phyloP scores from a whole-genome alignment of 306 rosid species.

The Canavalia gladiata region DNA sequence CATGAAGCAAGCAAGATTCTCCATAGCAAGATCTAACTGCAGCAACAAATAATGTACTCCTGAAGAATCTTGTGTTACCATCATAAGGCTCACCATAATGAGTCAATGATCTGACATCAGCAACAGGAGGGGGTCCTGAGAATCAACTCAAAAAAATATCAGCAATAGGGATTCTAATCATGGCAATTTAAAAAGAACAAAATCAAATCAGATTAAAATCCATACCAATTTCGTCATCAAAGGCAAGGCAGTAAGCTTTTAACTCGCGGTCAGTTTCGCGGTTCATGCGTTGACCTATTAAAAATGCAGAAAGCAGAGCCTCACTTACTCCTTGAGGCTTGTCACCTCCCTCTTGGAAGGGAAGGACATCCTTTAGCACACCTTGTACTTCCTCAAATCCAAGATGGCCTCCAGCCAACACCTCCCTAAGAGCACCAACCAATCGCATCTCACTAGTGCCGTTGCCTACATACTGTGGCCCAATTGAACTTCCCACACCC shows the following conservation, averaged over 20 bases:
- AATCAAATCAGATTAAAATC: constrained; percentile 44
- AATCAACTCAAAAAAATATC: constrained; percentile 47
- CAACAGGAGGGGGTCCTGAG: constrained; percentile 83
- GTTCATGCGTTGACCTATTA: constrained; percentile 98
- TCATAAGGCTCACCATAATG: constrained; percentile 98
- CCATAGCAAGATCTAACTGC: constrained; percentile 93
- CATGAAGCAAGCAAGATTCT: constrained; percentile 96
- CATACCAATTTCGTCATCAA: constrained; percentile 90
- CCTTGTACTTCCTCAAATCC: constrained; percentile 98
- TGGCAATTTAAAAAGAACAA: constrained; percentile 38
- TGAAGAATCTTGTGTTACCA: constrained; percentile 95
- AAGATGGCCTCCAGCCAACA: constrained; percentile 93
- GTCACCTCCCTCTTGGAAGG: constrained; percentile 56
- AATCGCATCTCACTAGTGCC: constrained; percentile 83
- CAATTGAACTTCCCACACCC: constrained; percentile 83
- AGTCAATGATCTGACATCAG: constrained; percentile 90
- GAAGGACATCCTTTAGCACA: constrained; percentile 83
- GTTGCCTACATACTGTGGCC: constrained; percentile 82
- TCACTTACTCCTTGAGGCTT: constrained; percentile 69
- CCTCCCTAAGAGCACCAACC: constrained; percentile 96
- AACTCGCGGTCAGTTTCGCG: constrained; percentile 94
- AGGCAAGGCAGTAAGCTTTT: constrained; percentile 95
- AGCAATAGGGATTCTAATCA: constrained; percentile 12
- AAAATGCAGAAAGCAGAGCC: constrained; percentile 88
- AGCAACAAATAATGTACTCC: constrained; percentile 95